Evolutionary conservation across 805 yeast genomes (phyloP), one percentile per base, ranked within the genome.

Genomic region (Lipomyces sp.): DNA sequence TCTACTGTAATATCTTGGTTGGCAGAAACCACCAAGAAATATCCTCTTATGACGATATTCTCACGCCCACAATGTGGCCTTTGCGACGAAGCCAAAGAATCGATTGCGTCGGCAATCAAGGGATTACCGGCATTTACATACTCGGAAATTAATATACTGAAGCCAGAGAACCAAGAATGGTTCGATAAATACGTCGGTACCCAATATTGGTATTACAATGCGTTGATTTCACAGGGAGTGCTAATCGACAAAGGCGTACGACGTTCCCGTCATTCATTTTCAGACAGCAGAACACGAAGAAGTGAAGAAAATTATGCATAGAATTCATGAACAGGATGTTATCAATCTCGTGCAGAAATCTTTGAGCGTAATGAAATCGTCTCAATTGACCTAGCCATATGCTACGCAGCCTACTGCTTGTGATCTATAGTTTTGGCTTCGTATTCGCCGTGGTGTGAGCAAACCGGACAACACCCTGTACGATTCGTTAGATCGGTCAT

Each of bases 1-100:
- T 32, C 15, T 24, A 29, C 54, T 5, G 4, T 13, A 51, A 29
- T 51, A 13, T 51, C n/a, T 29, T 24, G 13, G 34, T 51, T 51
- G 34, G 15, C 10, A 10, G 34, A 6, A 32, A 18, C 32, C 30
- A 11, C n/a, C 15, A 8, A 24, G 5, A 29, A 8, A 32, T 51
- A 18, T 51, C 54, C 39, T 29, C 18, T 55, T 50, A 55, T 77
- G 59, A 71, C 77, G 2, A 66, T 77, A 15, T 79, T 72, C 69
- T 73, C 80, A 8, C 71, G 77, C 11, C 78, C 80, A 11, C 60
- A 72, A 4, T 79, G 81, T 62, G 80, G 80, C 6, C 73, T 79
- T 15, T 79, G 81, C 64, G 72, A 71, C 2, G 65, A 69, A 11
- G 81, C 80, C 10, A 73, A 76, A 65, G 58, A 18, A 15, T 64